Evolutionary conservation across 495 filamentous ascomycete species (phyloP).

Genomic region (Aspergillus cristatus): DNA sequence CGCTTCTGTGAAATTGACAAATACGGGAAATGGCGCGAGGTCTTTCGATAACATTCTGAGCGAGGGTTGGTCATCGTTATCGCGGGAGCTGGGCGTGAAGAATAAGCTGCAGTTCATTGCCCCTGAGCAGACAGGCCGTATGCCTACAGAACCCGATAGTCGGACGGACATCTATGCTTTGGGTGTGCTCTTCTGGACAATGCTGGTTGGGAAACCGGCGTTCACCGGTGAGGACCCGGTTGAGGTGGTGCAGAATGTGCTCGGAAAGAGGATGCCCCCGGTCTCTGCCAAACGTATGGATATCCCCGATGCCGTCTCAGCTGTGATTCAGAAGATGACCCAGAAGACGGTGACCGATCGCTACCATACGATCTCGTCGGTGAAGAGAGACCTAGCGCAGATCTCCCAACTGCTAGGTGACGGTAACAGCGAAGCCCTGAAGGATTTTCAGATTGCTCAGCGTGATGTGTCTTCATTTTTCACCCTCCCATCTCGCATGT

Average conservation of each 20-base stretch:
- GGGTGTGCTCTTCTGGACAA: conserved; percentile 76
- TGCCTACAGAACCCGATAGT: conserved; percentile 81
- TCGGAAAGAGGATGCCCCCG: conserved; percentile 63
- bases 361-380: conserved; percentile 74
- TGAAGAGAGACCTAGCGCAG: conserved; percentile 64
- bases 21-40: conserved; percentile 72
- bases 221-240: conserved; percentile 72
- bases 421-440: conserved; percentile 60
- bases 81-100: conserved; percentile 68
- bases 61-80: conserved; percentile 73
- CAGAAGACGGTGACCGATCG: conserved; percentile 74
- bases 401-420: conserved; percentile 63
- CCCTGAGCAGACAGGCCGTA: conserved; percentile 83
- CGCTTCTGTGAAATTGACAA: conserved; percentile 64
- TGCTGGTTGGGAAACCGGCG: conserved; percentile 66
- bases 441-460: conserved; percentile 60
- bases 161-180: conserved; percentile 86
- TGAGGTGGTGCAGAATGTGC: conserved; percentile 80
- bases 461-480: conserved; percentile 83
- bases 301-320: conserved; percentile 67
- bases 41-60: conserved; percentile 84
- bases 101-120: conserved; percentile 83
- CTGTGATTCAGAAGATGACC: conserved; percentile 83
- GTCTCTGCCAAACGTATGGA: conserved; percentile 68
- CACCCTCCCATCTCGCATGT: conserved; percentile 66